A percentile compares a stretch with the other conserved stretches of the same genome.
phyloP scores from a whole-genome alignment of 176 grass and related monocot species.

The Juncus inflexus region DNA sequence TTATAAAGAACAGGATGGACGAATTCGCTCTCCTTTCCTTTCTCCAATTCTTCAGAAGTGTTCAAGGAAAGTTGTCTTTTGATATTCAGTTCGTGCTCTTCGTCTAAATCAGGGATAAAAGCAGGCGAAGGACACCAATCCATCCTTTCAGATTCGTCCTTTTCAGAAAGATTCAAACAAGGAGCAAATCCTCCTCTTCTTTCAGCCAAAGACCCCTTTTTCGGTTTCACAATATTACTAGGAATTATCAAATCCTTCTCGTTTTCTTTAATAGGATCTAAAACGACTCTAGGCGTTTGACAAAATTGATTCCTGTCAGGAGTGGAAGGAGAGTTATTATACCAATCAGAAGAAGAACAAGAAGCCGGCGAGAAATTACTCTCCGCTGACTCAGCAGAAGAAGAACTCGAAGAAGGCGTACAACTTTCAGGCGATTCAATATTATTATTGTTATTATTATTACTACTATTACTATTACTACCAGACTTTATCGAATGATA shows the following conservation, averaged over 20 bases:
- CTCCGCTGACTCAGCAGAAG: conserved; percentile 25
- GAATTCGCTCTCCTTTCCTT: conserved; percentile 18
- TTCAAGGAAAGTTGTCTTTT: conserved; percentile 32
- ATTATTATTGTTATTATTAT: not conserved
- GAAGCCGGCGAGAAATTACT: conserved; percentile 23
- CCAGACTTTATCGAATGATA: conserved; percentile 26
- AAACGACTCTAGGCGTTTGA: conserved; percentile 14
- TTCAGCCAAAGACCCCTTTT: conserved; percentile 29
- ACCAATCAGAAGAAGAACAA: conserved; percentile 43
- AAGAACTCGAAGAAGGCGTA: conserved; percentile 41
- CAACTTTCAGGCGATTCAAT: conserved; percentile 30
- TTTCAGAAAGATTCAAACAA: conserved; percentile 22
- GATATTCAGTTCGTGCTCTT: conserved; percentile 31
- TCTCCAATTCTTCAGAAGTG: conserved; percentile 22
- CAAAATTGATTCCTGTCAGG: conserved; percentile 26
- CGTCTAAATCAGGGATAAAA: conserved; percentile 44
- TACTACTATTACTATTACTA: not conserved
- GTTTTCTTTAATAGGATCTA: conserved; percentile 20
- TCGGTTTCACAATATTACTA: conserved; percentile 1
- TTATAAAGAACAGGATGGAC: conserved; percentile 38
- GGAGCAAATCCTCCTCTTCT: conserved; percentile 36
- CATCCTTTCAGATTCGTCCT: conserved; percentile 20
- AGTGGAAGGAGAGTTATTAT: conserved; percentile 33
- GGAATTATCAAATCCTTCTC: conserved; percentile 12
- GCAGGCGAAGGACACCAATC: conserved; percentile 48